Evolutionary conservation across 768 basidiomycete species (phyloP), one percentile per base, ranked within the genome.

Genomic region (Lanmaoa pseudosensibilis): DNA sequence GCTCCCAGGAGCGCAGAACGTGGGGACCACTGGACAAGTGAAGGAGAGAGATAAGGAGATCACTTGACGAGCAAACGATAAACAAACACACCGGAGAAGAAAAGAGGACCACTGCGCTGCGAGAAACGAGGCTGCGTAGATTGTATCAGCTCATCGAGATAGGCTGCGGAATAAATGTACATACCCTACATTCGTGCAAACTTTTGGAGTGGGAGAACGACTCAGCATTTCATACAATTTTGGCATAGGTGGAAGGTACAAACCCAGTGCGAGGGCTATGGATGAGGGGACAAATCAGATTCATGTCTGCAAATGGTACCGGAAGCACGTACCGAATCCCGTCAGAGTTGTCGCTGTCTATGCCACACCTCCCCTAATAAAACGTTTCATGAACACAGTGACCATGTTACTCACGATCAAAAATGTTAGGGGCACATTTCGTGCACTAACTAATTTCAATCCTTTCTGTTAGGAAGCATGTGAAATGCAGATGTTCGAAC

Each of bases 1-100:
- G 46, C 64, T 7, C 53, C 50, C 8, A 62, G 18, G 23, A 46
- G 30, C 6, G 63, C 92, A 0, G 61, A 59, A 27, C 59, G 50
- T 27, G 54, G 60, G 3, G 59, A 61, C 60, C 60, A 61, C 60
- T 61, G 37, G n/a, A 25, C 11, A 13, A 19, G 13, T 13, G 27
- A n/a, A n/a, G n/a, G 27, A 19, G 16, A 15, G 40, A 12, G 3
- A 49, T 50, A 9, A n/a, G 9, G 21, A 2, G 2, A 38, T 25
- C 32, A 16, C 8, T 9, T 1, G 5, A 32, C 15, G 8, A 21
- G 3, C 2, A 19, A 43, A 36, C 12, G 27, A 34, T 21, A 5
- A 7, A 16, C 8, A 16, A 18, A 23, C 53, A 8, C 9, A 55
- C 60, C 1, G 49, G 53, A 6, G 36, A 37, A 15, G 40, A 3